phyloP scores from a whole-genome alignment of 768 basidiomycete species.

The Mycena galopus region DNA sequence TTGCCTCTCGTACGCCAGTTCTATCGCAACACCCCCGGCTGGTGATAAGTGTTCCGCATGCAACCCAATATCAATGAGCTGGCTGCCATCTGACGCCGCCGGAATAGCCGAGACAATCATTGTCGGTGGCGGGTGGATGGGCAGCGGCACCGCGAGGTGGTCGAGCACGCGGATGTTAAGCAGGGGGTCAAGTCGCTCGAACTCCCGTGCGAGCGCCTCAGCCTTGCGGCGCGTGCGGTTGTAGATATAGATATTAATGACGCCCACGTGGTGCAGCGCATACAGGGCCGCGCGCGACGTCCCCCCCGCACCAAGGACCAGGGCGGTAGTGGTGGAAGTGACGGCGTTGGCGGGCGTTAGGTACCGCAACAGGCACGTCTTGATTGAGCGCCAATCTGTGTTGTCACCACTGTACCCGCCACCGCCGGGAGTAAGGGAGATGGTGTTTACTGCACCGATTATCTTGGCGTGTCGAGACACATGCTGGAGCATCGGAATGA shows the following conservation, averaged over 20 bases:
- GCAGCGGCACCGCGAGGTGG: conserved; percentile 58
- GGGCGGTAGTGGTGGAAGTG: conserved; percentile 53
- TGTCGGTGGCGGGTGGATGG: conserved; percentile 54
- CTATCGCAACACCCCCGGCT: conserved; percentile 64
- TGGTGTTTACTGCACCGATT: conserved; percentile 87
- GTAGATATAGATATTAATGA: conserved; percentile 73
- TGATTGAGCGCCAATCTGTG: conserved; percentile 85
- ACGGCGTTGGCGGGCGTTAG: conserved; percentile 49
- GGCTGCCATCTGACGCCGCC: conserved; percentile 47
- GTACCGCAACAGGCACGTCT: conserved; percentile 55
- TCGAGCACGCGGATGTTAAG: conserved; percentile 67
- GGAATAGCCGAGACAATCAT: conserved; percentile 83
- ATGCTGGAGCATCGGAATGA: conserved; percentile 75
- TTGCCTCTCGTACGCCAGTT: conserved; percentile 81
- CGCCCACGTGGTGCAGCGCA: conserved; percentile 73
- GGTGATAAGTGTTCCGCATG: conserved; percentile 55
- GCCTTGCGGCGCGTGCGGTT: conserved; percentile 79
- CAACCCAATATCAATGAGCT: conserved; percentile 58
- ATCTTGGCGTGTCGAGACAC: conserved; percentile 73
- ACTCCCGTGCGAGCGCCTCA: conserved; percentile 66
- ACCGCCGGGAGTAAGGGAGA: conserved; percentile 60
- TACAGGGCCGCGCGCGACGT: conserved; percentile 85
- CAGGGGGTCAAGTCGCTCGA: conserved; percentile 57
- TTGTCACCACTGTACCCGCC: conserved; percentile 76
- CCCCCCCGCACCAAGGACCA: conserved; percentile 86